Evolutionary conservation across 2,329 filamentous ascomycete genomes (phyloP).

Genomic region (Penicillium concentricum): DNA sequence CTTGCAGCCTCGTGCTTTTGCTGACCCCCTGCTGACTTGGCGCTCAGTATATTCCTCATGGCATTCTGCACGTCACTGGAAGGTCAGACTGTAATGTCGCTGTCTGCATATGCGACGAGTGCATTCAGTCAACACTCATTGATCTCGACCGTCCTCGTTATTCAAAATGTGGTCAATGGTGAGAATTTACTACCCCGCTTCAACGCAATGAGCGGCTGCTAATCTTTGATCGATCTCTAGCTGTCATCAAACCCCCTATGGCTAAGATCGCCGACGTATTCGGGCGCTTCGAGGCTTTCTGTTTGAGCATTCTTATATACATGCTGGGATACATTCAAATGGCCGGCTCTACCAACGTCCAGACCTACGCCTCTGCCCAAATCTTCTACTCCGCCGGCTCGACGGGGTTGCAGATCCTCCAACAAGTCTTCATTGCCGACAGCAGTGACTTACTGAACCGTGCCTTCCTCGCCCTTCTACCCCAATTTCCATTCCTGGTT

Average conservation of each 20-base stretch:
- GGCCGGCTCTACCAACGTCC: constrained; percentile 59
- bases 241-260: constrained; percentile 63
- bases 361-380: constrained; percentile 54
- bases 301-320: constrained; percentile 53
- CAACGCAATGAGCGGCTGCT: background rate
- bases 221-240: constrained; percentile 35
- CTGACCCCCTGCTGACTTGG: constrained; percentile 16
- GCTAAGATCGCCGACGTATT: constrained; percentile 68
- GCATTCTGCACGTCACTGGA: constrained; percentile 67
- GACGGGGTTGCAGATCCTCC: constrained; percentile 59
- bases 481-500: constrained; percentile 63
- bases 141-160: constrained; percentile 62
- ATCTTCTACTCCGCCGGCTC: constrained; percentile 66
- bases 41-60: constrained; percentile 57
- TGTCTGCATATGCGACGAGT: constrained; percentile 66
- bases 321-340: constrained; percentile 63
- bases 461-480: constrained; percentile 62
- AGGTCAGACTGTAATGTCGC: constrained; percentile 60
- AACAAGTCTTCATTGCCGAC: constrained; percentile 67
- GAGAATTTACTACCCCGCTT: constrained; percentile 23
- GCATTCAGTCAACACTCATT: constrained; percentile 64
- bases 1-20: constrained; percentile 6
- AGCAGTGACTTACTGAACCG: constrained; percentile 65
- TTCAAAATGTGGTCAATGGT: constrained; percentile 65
- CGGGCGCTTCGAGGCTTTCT: constrained; percentile 64